Base-by-base conservation (phyloP, 2,329 filamentous ascomycete species). In the Colletotrichum gigasporum region DNA sequence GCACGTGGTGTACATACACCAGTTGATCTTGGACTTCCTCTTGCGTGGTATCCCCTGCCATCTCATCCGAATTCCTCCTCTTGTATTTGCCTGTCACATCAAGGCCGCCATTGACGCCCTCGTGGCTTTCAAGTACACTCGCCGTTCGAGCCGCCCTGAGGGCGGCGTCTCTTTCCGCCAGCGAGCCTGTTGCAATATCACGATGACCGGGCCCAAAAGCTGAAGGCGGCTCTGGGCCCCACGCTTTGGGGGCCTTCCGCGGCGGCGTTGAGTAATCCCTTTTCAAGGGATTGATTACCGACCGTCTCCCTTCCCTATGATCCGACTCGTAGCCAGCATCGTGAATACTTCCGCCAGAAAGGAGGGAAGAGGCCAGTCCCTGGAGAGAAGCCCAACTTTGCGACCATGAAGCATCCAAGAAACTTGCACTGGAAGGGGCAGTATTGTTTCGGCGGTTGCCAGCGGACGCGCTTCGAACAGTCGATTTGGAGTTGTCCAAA, bases 1-100 rank as follows among this genome's bases (percentile, higher is more conserved):
- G 86, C 16, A 98, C 93, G 71, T 91, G 89, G 77, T 99, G 96
- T 53, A 98, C 83, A 76, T 98, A 99, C 16, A 95, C 94, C 67
- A 98, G 80, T 20, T 93, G 91, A 69, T 96, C 91, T 69, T 88
- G 85, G 51, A 88, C 83, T 32, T 91, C 88, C 52, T 89, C 85
- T 53, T 78, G 80, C 9, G 74, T 67, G 28, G 75, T 69, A 41
- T 69, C 58, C 16, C 69, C 70, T 26, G 75, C 59, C n/a, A 79
- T 71, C 54, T 92, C 90, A 70, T 92, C 90, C 4, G 91, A 93
- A 50, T 85, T 89, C 68, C 91, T 83, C 69, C 88, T 84, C 78
- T 93, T 93, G 73, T 83, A 85, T 66, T 79, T 82, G 24, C 86
- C 84, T 2, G 79, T 74, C 24, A 85, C 77, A 69, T 90, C 85